phyloP scores from a whole-genome alignment of 2,329 filamentous ascomycete genomes.

The Colletotrichum lini region DNA sequence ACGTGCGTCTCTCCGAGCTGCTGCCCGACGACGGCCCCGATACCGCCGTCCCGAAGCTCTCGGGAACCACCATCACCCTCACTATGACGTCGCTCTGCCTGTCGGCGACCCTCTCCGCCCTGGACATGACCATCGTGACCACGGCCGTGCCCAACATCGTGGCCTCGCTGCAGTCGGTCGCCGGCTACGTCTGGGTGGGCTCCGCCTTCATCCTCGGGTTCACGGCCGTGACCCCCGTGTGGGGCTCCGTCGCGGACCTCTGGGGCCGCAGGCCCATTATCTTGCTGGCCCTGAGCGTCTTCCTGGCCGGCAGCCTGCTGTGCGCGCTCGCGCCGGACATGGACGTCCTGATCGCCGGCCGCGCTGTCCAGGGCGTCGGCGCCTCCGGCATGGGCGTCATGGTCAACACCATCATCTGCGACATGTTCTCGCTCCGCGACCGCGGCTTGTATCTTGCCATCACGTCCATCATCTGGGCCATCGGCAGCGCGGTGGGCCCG shows the following conservation, averaged over 20 bases:
- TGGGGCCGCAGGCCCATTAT: constrained; percentile 58
- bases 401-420: constrained; percentile 53
- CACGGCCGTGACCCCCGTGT: constrained; percentile 46
- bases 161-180: constrained; percentile 54
- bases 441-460: constrained; percentile 51
- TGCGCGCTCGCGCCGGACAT: constrained; percentile 63
- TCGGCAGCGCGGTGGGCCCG: constrained; percentile 59
- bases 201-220: constrained; percentile 65
- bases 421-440: constrained; percentile 53
- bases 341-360: constrained; percentile 57
- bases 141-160: constrained; percentile 64
- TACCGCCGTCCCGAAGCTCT: constrained; percentile 6
- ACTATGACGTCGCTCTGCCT: constrained; percentile 53
- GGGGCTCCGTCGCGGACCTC: constrained; percentile 63
- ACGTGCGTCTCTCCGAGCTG: neutral
- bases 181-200: constrained; percentile 60
- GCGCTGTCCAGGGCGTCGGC: constrained; percentile 61
- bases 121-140: constrained; percentile 67
- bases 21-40: neutral
- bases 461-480: constrained; percentile 56
- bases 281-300: constrained; percentile 54
- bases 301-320: constrained; percentile 67
- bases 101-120: constrained; percentile 58
- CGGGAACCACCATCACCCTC: constrained; percentile 45
- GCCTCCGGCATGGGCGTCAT: constrained; percentile 64